phyloP scores from a whole-genome alignment of 805 yeast species.

The Nadsonia fulvescens region DNA sequence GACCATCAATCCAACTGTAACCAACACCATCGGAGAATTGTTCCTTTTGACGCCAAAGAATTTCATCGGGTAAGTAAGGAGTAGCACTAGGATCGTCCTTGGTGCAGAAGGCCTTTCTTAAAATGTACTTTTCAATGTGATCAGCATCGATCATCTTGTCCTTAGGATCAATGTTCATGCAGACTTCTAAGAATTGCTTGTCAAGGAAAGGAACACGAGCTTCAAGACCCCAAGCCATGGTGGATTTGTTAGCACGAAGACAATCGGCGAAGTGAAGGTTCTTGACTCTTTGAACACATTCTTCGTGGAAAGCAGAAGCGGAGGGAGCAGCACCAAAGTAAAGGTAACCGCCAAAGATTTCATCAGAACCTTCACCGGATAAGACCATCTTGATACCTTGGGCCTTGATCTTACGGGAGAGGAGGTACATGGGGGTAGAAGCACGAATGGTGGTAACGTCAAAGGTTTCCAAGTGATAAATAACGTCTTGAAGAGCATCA shows the following conservation, averaged over 20 bases:
- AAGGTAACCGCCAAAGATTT: slow-evolving; percentile 94
- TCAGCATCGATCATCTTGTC: slow-evolving; percentile 77
- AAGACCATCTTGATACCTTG: slow-evolving; percentile 99
- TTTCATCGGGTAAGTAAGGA: slow-evolving; percentile 92
- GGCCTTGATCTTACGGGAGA: slow-evolving; percentile 94
- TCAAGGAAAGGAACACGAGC: slow-evolving; percentile 99
- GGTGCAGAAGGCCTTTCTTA: slow-evolving; percentile 96
- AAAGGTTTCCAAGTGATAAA: slow-evolving; percentile 88
- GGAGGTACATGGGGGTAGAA: slow-evolving; percentile 94
- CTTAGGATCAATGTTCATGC: slow-evolving; percentile 87
- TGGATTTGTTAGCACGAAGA: slow-evolving; percentile 95
- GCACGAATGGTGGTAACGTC: slow-evolving; percentile 99
- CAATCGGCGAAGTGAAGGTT: slow-evolving; percentile 96
- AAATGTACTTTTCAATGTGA: slow-evolving; percentile 77
- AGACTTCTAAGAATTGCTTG: slow-evolving; percentile 72
- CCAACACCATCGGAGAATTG: slow-evolving; percentile 99
- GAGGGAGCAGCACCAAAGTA: slow-evolving; percentile 95
- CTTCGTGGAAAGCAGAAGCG: slow-evolving; percentile 83
- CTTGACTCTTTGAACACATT: slow-evolving; percentile 89
- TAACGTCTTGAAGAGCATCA: slow-evolving; percentile 88
- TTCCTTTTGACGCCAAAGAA: slow-evolving; percentile 98
- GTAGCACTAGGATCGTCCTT: slow-evolving; percentile 54
- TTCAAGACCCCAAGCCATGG: slow-evolving; percentile 99
- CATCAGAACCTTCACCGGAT: slow-evolving; percentile 98
- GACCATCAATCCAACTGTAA: slow-evolving; percentile 96